Base-by-base conservation (phyloP, 2,329 filamentous ascomycete species). In the Colletotrichum tofieldiae region DNA sequence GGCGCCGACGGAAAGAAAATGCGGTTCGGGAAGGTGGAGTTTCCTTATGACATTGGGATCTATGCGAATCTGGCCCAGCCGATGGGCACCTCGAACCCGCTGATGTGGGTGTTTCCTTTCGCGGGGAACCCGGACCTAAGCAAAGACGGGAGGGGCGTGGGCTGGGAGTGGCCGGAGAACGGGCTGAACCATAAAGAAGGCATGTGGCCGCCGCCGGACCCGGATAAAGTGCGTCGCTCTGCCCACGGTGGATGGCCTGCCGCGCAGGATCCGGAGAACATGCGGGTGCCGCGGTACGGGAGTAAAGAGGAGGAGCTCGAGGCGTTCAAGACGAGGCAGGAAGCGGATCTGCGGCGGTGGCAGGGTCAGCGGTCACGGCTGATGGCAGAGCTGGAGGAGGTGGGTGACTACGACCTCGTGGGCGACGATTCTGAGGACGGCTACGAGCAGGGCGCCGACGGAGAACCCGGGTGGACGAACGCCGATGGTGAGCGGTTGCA, bases 41-140 rank as follows among this genome's bases (percentile, higher is more conserved):
- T 94, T 76, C 94, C 94, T 0, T 96, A 95, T 81, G 94, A 97
- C 77, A 83, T 96, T 55, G 93, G 93, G 61, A 85, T 96, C 76
- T 94, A 90, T 83, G 80, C 84, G 45, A 97, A 97, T 80, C 86
- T 96, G 78, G 86, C 88, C 20, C 91, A 94, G 78, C 92, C 91
- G 20, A 95, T 96, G 92, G 93, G 93, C 5, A 91, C 89, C 0
- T 75, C 79, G 9, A 94, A 94, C 78, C 77, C 89, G 0, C 75
- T 94, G 0, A 79, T 87, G 8, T 96, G 94, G 94, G 82, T 94
- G 68, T 88, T 90, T 75, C 94, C 94, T 0, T 86, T 95, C 51
- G 86, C 91, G 2, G 85, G 86, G 43, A 84, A 81, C 23, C 90
- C 88, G 1, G 75, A 62, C 8, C 77, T 89, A 37, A 80, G 82